phyloP scores from a whole-genome alignment of 495 filamentous ascomycete genomes.

The Aspergillus taichungensis region DNA sequence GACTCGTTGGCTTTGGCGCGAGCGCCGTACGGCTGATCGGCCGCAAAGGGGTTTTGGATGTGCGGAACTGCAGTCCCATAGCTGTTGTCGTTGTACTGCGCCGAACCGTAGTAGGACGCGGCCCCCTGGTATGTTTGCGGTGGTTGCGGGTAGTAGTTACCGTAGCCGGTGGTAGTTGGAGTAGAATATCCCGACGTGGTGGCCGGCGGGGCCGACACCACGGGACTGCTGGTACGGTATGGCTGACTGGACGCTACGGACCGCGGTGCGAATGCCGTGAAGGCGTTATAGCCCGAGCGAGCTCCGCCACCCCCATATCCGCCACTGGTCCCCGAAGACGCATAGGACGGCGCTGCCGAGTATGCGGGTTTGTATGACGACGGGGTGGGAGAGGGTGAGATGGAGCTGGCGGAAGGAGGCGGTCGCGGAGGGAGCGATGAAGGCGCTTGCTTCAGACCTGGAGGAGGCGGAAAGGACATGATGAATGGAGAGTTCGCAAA shows the following conservation, averaged over 20 bases:
- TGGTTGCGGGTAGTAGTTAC: conserved; percentile 28
- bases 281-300: conserved; percentile 29
- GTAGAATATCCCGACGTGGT: conserved; percentile 31
- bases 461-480: conserved; percentile 91
- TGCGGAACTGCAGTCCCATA: conserved; percentile 55
- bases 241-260: conserved; percentile 47
- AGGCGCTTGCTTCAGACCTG: conserved; percentile 65
- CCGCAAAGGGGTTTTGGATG: conserved; percentile 78
- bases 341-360: conserved; percentile 29
- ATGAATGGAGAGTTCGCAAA: conserved; percentile 60
- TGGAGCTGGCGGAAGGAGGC: conserved; percentile 50
- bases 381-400: conserved; percentile 24
- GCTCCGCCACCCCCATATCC: conserved; percentile 26
- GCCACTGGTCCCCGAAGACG: conserved; percentile 28
- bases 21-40: conserved; percentile 27
- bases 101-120: conserved; percentile 41
- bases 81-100: conserved; percentile 42
- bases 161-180: conserved; percentile 25
- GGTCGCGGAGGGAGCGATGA: conserved; percentile 79
- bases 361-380: conserved; percentile 52
- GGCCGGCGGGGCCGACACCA: conserved; percentile 35
- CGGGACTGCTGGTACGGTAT: conserved; percentile 33
- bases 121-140: conserved; percentile 36
- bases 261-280: conserved; percentile 55
- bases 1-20: conserved; percentile 33